phyloP scores from a whole-genome alignment of 1,284 basidiomycete genomes.

The Acaromyces ingoldii region DNA sequence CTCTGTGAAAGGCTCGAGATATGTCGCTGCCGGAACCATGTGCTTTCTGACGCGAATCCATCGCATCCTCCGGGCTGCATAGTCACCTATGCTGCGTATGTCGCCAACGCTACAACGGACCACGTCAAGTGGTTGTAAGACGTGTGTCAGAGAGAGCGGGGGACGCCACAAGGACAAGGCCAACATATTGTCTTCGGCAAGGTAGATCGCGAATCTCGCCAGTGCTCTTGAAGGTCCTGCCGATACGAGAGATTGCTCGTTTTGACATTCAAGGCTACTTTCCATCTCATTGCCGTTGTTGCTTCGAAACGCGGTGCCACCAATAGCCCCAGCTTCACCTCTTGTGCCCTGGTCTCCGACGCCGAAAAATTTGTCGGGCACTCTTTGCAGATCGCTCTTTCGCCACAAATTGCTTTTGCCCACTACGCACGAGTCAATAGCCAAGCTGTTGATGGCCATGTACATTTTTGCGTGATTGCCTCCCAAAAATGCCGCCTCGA shows the following conservation, averaged over 20 bases:
- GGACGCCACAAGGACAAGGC: conserved; percentile 41
- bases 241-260: background rate
- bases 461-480: conserved; percentile 99
- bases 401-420: conserved; percentile 95
- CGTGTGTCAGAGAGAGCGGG: conserved; percentile 37
- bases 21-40: conserved; percentile 46
- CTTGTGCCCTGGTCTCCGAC: conserved; percentile 25
- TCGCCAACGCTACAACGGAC: conserved; percentile 47
- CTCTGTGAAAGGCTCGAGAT: conserved; percentile 47
- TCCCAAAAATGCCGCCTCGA: conserved; percentile 92
- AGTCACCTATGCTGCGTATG: conserved; percentile 42
- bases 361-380: conserved; percentile 49
- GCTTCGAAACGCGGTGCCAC: conserved; percentile 35
- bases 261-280: background rate
- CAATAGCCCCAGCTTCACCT: conserved; percentile 36
- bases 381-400: conserved; percentile 72
- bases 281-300: background rate
- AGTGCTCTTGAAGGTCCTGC: conserved; percentile 28
- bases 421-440: conserved; percentile 89
- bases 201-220: conserved; percentile 47
- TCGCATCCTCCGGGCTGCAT: conserved; percentile 43
- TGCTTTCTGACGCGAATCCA: conserved; percentile 50
- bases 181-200: conserved; percentile 51
- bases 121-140: conserved; percentile 29
- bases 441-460: conserved; percentile 78